These are phyloP conservation scores for Adansonia grandidieri DNA, from an alignment of 441 rosid species.

Conservation along the genomic window DNA sequence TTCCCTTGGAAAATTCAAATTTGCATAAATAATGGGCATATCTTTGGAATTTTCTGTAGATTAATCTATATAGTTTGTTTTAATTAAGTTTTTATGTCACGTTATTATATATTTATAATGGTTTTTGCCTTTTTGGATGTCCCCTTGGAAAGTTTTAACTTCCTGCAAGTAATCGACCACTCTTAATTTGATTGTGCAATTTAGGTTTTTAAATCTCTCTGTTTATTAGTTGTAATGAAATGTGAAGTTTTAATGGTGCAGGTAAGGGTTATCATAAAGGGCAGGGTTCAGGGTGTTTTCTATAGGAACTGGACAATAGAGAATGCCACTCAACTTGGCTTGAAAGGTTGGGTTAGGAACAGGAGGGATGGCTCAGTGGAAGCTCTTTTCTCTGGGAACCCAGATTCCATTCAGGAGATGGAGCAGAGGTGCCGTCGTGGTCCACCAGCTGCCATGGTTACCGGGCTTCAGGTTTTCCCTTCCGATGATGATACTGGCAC, in stretches of 20 bases:
- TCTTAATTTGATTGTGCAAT: background rate
- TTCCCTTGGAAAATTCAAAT: background rate
- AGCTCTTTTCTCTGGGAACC: slow-evolving; percentile 73
- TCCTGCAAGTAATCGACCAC: background rate
- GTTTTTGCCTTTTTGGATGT: background rate
- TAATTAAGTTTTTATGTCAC: background rate
- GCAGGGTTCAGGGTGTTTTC: slow-evolving; percentile 90
- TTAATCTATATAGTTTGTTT: background rate
- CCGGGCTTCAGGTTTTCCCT: slow-evolving; percentile 72
- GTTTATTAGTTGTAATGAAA: background rate
- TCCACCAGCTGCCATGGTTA: slow-evolving; percentile 76
- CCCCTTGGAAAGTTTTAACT: background rate
- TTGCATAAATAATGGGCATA: background rate
- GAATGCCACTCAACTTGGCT: slow-evolving; percentile 66
- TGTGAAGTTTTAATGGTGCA: slow-evolving; percentile 37
- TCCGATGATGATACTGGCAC: slow-evolving; percentile 66
- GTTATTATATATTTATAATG: background rate
- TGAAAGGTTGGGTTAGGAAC: slow-evolving; percentile 92
- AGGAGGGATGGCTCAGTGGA: slow-evolving; percentile 85
- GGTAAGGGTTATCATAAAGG: slow-evolving; percentile 75
- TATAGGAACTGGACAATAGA: slow-evolving; percentile 86
- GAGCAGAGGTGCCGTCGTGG: slow-evolving; percentile 87
- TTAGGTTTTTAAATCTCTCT: slow-evolving; percentile 5
- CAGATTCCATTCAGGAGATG: slow-evolving; percentile 70
- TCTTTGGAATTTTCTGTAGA: background rate